Percentiles rank a stretch among this genome's conserved stretches.
Conservation (phyloP, 2,329 filamentous ascomycete genomes). For the Myotisia sp. region DNA sequence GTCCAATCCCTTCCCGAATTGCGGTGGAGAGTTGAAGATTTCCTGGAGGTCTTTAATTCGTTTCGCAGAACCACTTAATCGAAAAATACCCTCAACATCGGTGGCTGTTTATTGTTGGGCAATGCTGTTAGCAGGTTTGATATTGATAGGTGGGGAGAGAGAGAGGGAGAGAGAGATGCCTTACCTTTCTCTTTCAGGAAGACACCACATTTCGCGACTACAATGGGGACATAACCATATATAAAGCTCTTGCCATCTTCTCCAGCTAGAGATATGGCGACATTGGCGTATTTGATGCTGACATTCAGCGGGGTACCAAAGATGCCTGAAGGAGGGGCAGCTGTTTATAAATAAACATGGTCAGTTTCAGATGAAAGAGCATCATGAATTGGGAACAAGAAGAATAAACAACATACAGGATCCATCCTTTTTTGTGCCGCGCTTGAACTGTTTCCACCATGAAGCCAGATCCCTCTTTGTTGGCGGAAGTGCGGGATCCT, state of each 20-base stretch:
- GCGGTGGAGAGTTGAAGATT: conserved; percentile 83
- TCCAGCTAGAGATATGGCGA: conserved; percentile 90
- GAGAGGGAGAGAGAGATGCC: conserved; percentile 17
- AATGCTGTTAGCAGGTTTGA: conserved; percentile 14
- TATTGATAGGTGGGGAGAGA: conserved; percentile 4
- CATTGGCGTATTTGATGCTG: conserved; percentile 94
- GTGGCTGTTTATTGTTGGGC: conserved; percentile 54
- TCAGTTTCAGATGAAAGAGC: background rate
- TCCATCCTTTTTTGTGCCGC: conserved; percentile 47
- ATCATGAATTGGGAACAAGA: background rate
- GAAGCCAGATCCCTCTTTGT: conserved; percentile 79
- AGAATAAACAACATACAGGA: conserved; percentile 38
- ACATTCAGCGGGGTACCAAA: conserved; percentile 87
- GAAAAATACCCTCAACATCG: conserved; percentile 89
- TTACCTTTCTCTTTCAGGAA: conserved; percentile 95
- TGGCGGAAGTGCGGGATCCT: conserved; percentile 47
- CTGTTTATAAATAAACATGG: background rate
- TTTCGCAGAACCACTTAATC: conserved; percentile 88
- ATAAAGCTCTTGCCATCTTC: conserved; percentile 90
- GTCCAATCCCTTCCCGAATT: conserved; percentile 90
- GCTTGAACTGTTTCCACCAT: conserved; percentile 96
- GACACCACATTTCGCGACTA: conserved; percentile 94
- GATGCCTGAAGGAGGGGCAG: conserved; percentile 50
- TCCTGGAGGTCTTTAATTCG: conserved; percentile 92
- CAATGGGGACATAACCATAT: conserved; percentile 95